Evolutionary conservation across 768 basidiomycete genomes (phyloP).

Genomic region (Suillus lakei): DNA sequence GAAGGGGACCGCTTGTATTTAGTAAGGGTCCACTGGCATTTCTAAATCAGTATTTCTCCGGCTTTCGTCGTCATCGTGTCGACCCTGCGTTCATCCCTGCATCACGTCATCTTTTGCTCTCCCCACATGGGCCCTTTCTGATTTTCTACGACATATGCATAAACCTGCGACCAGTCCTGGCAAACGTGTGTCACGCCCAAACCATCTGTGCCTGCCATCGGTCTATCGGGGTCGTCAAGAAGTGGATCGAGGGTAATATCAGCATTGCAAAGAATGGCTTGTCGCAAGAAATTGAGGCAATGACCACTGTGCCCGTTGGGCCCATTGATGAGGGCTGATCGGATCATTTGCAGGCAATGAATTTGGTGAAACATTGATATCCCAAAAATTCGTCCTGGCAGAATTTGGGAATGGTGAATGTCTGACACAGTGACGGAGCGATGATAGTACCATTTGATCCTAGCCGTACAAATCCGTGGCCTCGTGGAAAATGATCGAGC

Average conservation of each 20-base stretch:
- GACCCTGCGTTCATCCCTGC: no score
- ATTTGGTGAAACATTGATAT: conserved; percentile 36
- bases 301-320: conserved; percentile 29
- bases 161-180: conserved; percentile 33
- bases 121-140: conserved; percentile 7
- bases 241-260: conserved; percentile 50
- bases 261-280: conserved; percentile 44
- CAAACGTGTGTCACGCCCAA: conserved; percentile 33
- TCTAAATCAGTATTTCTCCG: no score
- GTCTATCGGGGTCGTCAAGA: conserved; percentile 12
- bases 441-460: conserved; percentile 28
- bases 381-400: conserved; percentile 25
- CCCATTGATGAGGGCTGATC: conserved; percentile 1
- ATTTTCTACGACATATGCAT: conserved; percentile 28
- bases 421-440: no score
- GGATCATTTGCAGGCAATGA: conserved; percentile 31
- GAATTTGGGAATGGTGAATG: not conserved
- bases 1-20: not conserved
- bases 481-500: conserved; percentile 18
- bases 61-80: no score
- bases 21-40: no score
- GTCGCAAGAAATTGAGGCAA: conserved; percentile 50
- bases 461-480: conserved; percentile 31
- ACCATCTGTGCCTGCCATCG: conserved; percentile 23
- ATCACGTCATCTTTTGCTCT: not conserved